phyloP scores from a whole-genome alignment of 768 basidiomycete genomes.

The Russula emetica region DNA sequence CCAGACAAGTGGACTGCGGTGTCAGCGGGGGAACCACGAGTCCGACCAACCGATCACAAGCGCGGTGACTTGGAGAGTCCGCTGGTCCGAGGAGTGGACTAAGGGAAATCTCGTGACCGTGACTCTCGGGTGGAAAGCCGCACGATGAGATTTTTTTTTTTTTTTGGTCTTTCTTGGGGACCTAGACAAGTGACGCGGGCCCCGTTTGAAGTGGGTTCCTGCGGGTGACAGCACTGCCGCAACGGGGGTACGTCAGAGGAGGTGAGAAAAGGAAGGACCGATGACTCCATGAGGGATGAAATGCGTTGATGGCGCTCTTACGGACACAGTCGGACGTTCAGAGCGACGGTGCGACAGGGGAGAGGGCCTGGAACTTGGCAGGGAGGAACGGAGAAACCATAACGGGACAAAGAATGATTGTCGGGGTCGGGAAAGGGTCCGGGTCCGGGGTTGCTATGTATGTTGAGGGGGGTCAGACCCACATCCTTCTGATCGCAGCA shows the following conservation, averaged over 20 bases:
- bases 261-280: slow-evolving; percentile 1
- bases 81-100: slow-evolving; percentile 8
- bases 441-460: slow-evolving; percentile 24
- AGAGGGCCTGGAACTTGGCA: slow-evolving; percentile 22
- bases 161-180: neutral
- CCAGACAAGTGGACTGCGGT: slow-evolving; percentile 15
- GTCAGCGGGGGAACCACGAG: slow-evolving; percentile 7
- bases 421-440: slow-evolving; percentile 20
- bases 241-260: slow-evolving; percentile 21
- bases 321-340: slow-evolving; percentile 8
- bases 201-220: slow-evolving; percentile 17
- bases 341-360: neutral
- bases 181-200: slow-evolving; percentile 14
- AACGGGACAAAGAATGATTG: slow-evolving; percentile 26
- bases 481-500: slow-evolving; percentile 8
- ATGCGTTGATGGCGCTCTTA: slow-evolving; percentile 17
- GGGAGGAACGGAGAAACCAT: slow-evolving; percentile 14
- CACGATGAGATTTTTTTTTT: neutral
- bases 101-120: slow-evolving; percentile 8
- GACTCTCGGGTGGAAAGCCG: slow-evolving; percentile 2
- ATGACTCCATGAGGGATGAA: slow-evolving; percentile 7
- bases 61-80: slow-evolving; percentile 4
- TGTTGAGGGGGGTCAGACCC: neutral
- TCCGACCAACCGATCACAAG: slow-evolving; percentile 19
- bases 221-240: slow-evolving; percentile 22